Conservation (phyloP, 169 alveolate genomes). For the Plasmodium inui region DNA sequence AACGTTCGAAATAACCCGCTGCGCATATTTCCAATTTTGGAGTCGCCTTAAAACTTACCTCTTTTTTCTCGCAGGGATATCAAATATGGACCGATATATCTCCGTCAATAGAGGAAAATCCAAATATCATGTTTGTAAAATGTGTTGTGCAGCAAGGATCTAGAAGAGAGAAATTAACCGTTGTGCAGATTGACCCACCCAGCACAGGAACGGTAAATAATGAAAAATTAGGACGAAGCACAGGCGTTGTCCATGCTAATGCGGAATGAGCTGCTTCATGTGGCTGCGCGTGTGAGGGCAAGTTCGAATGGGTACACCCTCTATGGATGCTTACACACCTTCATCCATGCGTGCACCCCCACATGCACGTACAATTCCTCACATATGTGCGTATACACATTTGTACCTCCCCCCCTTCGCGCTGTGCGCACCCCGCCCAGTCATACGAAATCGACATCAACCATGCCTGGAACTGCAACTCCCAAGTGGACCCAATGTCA, state of each 20-base stretch:
- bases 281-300: background rate
- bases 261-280: background rate
- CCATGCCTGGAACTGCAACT: conserved; percentile 90
- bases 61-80: conserved; percentile 84
- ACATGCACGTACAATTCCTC: background rate
- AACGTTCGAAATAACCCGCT: background rate
- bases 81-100: conserved; percentile 93
- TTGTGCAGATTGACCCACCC: conserved; percentile 90
- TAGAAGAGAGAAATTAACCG: conserved; percentile 81
- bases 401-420: background rate
- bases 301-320: background rate
- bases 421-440: conserved; percentile 7
- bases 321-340: background rate
- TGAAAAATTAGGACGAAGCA: background rate
- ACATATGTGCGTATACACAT: conserved; percentile 16
- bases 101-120: conserved; percentile 91
- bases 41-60: background rate
- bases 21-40: background rate
- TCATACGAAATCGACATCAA: conserved; percentile 89
- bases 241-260: background rate
- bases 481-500: conserved; percentile 92
- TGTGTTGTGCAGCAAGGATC: conserved; percentile 93
- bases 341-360: background rate
- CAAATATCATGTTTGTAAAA: conserved; percentile 91
- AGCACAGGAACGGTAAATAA: conserved; percentile 66